phyloP scores from a whole-genome alignment of 164 flowering plant species.

The Pachysandra terminalis region DNA sequence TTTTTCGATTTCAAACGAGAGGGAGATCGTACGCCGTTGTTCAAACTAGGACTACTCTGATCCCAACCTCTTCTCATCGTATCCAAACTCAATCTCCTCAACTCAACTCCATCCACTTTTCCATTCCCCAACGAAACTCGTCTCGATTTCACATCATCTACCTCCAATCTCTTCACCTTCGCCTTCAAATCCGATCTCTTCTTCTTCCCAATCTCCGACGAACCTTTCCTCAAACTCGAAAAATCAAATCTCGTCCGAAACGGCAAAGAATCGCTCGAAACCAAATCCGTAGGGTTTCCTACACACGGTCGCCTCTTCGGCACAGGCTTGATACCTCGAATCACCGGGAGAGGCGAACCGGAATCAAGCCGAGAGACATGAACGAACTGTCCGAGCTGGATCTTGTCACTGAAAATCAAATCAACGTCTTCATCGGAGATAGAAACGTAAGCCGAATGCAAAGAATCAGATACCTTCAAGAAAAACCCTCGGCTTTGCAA shows the following conservation, averaged over 20 bases:
- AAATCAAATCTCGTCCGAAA: slow-evolving; percentile 1
- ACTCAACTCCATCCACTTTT: slow-evolving; percentile 21
- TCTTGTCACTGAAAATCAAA: slow-evolving; percentile 46
- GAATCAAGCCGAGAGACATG: slow-evolving; percentile 45
- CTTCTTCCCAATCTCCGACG: slow-evolving; percentile 13
- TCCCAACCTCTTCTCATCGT: slow-evolving; percentile 44
- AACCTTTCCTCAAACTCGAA: neutral
- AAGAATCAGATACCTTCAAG: slow-evolving; percentile 62
- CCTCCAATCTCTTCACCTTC: slow-evolving; percentile 8
- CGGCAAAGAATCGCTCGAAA: slow-evolving; percentile 32
- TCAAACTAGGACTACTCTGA: slow-evolving; percentile 13
- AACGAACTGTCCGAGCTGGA: slow-evolving; percentile 62
- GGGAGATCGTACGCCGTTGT: slow-evolving; percentile 10
- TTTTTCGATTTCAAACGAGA: slow-evolving; percentile 17
- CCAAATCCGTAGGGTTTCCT: slow-evolving; percentile 52
- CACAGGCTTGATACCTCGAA: slow-evolving; percentile 48
- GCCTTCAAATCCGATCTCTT: slow-evolving; percentile 9
- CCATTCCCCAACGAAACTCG: slow-evolving; percentile 26
- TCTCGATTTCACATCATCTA: slow-evolving; percentile 19
- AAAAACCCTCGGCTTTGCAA: slow-evolving; percentile 47
- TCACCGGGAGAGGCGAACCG: slow-evolving; percentile 50
- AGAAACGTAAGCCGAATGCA: slow-evolving; percentile 56
- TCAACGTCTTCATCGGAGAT: slow-evolving; percentile 45
- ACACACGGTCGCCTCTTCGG: slow-evolving; percentile 47
- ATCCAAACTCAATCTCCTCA: slow-evolving; percentile 51